Conservation (phyloP, 2,329 filamentous ascomycete genomes). For the Penicillium paneum region DNA sequence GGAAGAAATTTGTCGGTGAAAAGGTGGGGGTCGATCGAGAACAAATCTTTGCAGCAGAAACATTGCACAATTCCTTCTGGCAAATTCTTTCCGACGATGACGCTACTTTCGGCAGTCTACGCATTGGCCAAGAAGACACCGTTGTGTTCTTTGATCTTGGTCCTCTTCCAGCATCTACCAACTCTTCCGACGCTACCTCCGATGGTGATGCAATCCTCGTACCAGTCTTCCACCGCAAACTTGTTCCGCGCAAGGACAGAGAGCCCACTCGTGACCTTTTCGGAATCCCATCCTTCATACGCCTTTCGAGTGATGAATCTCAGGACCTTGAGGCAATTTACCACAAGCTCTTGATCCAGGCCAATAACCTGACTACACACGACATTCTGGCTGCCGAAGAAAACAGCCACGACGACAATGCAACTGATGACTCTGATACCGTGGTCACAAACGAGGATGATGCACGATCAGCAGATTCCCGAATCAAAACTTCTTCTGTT, state of each 20-base stretch:
- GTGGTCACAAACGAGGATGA: constrained; percentile 61
- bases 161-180: constrained; percentile 32
- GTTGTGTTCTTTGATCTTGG: constrained; percentile 77
- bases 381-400: constrained; percentile 57
- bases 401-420: constrained; percentile 50
- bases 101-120: constrained; percentile 63
- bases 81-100: constrained; percentile 73
- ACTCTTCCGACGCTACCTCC: neutral
- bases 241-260: constrained; percentile 26
- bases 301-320: constrained; percentile 71
- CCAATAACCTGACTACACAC: constrained; percentile 72
- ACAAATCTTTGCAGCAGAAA: constrained; percentile 75
- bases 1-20: constrained; percentile 53
- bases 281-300: constrained; percentile 59
- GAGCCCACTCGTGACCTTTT: constrained; percentile 34
- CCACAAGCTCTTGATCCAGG: constrained; percentile 73
- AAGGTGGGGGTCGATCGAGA: constrained; percentile 50
- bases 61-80: constrained; percentile 81
- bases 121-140: constrained; percentile 61
- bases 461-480: constrained; percentile 64
- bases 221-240: constrained; percentile 46
- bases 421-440: constrained; percentile 62
- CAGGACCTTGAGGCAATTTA: constrained; percentile 67
- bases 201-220: constrained; percentile 47
- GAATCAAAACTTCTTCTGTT: constrained; percentile 73